These are phyloP conservation scores for Cutaneotrichosporon mucoides DNA, from an alignment of 1,284 basidiomycete species.

Conservation along the genomic window DNA sequence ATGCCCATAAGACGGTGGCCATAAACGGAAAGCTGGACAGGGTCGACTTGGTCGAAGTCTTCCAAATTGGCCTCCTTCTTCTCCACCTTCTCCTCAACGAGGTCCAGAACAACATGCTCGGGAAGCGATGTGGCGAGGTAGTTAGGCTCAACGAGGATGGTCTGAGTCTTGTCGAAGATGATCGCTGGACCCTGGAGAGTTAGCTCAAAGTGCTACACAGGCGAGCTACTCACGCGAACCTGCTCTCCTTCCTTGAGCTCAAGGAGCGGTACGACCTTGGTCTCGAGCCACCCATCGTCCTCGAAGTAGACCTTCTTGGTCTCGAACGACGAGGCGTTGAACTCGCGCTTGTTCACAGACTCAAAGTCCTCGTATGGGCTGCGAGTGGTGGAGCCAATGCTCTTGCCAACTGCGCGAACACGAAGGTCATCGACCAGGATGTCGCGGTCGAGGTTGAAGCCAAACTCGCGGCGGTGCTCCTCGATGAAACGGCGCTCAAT, in stretches of 20 bases:
- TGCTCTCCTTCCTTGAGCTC: conserved; percentile 32
- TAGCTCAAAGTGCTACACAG: neutral
- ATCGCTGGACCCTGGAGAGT: conserved; percentile 35
- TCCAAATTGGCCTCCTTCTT: conserved; percentile 14
- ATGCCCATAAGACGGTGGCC: conserved; percentile 54
- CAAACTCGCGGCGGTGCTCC: conserved; percentile 41
- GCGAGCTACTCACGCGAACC: conserved; percentile 18
- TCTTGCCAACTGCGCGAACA: conserved; percentile 37
- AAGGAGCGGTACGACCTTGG: conserved; percentile 27
- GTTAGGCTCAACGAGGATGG: conserved; percentile 38
- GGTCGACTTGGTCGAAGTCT: conserved; percentile 45
- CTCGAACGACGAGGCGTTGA: conserved; percentile 7
- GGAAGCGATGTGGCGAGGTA: conserved; percentile 26
- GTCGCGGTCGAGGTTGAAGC: conserved; percentile 36
- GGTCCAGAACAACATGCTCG: conserved; percentile 37
- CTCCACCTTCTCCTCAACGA: conserved; percentile 23
- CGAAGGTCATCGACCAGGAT: conserved; percentile 39
- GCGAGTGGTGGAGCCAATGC: conserved; percentile 23
- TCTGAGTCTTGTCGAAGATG: conserved; percentile 43
- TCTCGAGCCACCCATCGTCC: conserved; percentile 28
- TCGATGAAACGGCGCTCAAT: conserved; percentile 31
- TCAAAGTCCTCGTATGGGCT: conserved; percentile 31
- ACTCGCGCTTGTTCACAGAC: conserved; percentile 11
- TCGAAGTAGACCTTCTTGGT: conserved; percentile 39
- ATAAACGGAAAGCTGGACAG: conserved; percentile 54